Evolutionary conservation across 2,329 filamentous ascomycete species (phyloP).

Genomic region (Diplodia sapinea): DNA sequence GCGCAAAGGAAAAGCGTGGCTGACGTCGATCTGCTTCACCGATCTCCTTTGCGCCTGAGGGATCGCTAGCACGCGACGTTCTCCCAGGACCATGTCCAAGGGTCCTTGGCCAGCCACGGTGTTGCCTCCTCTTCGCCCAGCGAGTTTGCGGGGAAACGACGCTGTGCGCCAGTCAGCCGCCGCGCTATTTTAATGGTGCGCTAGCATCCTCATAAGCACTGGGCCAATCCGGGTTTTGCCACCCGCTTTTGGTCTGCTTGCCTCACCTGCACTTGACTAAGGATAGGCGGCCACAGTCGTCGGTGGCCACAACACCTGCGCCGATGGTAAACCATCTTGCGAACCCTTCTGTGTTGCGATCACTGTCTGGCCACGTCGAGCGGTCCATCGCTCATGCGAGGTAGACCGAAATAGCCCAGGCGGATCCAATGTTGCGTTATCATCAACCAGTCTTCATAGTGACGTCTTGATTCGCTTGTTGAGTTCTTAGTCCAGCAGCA

Average conservation of each 20-base stretch:
- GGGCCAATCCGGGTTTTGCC: background rate
- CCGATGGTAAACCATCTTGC: background rate
- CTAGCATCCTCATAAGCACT: background rate
- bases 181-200: background rate
- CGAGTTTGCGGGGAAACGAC: background rate
- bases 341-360: background rate
- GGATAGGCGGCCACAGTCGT: background rate
- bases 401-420: background rate
- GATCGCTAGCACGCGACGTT: background rate
- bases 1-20: background rate
- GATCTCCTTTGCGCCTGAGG: background rate
- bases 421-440: background rate
- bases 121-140: background rate
- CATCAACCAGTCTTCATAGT: background rate
- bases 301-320: background rate
- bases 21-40: constrained; percentile 9
- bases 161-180: background rate
- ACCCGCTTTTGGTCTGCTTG: background rate
- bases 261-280: background rate
- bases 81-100: constrained; percentile 1
- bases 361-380: background rate
- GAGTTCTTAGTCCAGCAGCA: background rate
- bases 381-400: background rate
- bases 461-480: background rate
- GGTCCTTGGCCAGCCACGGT: constrained; percentile 5